Conservation (phyloP, 139 green algal species). For the Chlorella sp. region DNA sequence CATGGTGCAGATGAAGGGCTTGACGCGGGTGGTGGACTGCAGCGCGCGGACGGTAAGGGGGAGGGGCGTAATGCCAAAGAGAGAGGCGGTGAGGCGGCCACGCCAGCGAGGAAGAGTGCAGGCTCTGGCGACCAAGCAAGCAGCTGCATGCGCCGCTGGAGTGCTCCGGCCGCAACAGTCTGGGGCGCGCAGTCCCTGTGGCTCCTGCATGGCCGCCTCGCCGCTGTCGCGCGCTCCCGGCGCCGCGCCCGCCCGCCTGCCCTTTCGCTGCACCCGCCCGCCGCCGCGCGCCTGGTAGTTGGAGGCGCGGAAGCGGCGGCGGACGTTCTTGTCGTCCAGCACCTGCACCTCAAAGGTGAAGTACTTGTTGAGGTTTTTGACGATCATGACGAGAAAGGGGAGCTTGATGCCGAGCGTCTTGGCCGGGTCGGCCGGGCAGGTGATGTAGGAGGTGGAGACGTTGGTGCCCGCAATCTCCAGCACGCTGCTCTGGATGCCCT, state of each 20-base stretch:
- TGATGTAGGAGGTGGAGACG: constrained; percentile 91
- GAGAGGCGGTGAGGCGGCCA: too few species aligned
- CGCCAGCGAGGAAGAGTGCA: too few species aligned
- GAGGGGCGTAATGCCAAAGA: too few species aligned
- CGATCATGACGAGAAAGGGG: constrained; percentile 96
- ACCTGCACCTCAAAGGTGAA: constrained; percentile 97
- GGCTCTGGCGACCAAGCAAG: too few species aligned
- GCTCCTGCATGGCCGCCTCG: too few species aligned
- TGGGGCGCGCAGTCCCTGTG: too few species aligned
- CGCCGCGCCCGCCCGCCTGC: too few species aligned
- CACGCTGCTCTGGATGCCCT: constrained; percentile 94
- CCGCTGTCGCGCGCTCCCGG: too few species aligned
- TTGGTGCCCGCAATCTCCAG: constrained; percentile 94
- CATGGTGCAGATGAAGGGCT: constrained; percentile 98
- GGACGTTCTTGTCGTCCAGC: constrained; percentile 98
- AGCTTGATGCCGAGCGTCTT: constrained; percentile 97
- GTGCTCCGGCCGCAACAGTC: too few species aligned
- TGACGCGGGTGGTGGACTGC: constrained; percentile 92
- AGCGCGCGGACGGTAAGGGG: too few species aligned
- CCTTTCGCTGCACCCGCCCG: too few species aligned
- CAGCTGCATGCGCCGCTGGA: too few species aligned
- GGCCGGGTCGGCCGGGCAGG: constrained; percentile 86
- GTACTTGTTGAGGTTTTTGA: constrained; percentile 99
- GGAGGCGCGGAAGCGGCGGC: constrained; percentile 93
- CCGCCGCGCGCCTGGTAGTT: constrained; percentile 98